phyloP scores from a whole-genome alignment of 2,329 filamentous ascomycete species.

The Calcarisporium arbuscula region DNA sequence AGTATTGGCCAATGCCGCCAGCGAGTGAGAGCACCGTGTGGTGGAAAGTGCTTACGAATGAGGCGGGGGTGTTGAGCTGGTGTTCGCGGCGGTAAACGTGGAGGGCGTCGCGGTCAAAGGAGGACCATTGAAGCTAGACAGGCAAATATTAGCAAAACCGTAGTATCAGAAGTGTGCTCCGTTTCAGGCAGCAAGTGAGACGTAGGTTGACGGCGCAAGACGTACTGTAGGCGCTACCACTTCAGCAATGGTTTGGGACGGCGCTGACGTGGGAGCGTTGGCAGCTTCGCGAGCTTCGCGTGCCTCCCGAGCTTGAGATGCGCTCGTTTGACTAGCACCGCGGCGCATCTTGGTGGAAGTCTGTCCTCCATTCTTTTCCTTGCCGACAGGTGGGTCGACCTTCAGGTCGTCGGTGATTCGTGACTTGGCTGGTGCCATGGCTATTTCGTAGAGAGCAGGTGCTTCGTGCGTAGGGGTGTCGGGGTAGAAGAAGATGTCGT shows the following conservation, averaged over 20 bases:
- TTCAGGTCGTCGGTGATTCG: conserved; percentile 42
- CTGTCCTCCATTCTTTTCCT: conserved; percentile 39
- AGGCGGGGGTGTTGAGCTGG: conserved; percentile 62
- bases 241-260: conserved; percentile 22
- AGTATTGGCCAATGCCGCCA: conserved; percentile 61
- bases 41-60: conserved; percentile 60
- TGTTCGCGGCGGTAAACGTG: conserved; percentile 72
- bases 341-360: conserved; percentile 50
- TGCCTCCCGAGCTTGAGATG: conserved; percentile 27
- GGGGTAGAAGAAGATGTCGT: not conserved
- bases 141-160: conserved; percentile 9
- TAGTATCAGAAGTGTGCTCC: not conserved
- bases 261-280: conserved; percentile 29
- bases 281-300: conserved; percentile 30
- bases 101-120: conserved; percentile 60
- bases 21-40: conserved; percentile 55
- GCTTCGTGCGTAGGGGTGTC: not conserved
- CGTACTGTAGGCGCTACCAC: conserved; percentile 27
- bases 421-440: conserved; percentile 42
- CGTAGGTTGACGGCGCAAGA: conserved; percentile 7
- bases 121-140: conserved; percentile 56
- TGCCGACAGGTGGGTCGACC: conserved; percentile 30
- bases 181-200: not conserved
- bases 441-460: no score
- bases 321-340: conserved; percentile 45